These are phyloP conservation scores for Dipteronia dyeriana DNA, from an alignment of 345 rosid genomes.

Conservation along the genomic window DNA sequence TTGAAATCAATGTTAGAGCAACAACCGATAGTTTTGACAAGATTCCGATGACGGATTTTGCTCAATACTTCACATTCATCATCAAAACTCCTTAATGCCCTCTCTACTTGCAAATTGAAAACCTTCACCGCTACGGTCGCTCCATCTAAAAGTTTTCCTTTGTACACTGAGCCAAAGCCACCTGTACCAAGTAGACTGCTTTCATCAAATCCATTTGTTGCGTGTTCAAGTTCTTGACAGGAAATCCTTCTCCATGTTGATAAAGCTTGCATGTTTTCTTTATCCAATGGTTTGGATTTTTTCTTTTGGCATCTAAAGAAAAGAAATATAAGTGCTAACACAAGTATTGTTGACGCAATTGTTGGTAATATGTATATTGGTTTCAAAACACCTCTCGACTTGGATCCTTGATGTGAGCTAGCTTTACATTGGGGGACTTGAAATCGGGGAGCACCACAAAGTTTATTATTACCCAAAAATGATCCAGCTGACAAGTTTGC, in stretches of 20 bases:
- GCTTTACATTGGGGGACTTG: constrained; percentile 6
- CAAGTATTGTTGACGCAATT: not conserved
- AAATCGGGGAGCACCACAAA: not conserved
- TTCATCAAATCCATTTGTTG: constrained; percentile 1
- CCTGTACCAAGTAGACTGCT: not conserved
- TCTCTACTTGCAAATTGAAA: not conserved
- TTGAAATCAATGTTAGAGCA: not conserved
- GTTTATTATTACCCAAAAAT: constrained; percentile 6
- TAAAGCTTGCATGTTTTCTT: not conserved
- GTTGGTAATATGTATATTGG: constrained; percentile 8
- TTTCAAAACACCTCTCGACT: not conserved
- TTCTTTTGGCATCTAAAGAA: not conserved
- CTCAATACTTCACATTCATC: constrained; percentile 15
- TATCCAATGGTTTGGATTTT: not conserved
- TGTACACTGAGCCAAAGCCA: not conserved
- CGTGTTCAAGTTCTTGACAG: not conserved
- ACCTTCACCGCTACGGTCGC: not conserved
- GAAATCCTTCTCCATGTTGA: constrained; percentile 2
- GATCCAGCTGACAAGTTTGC: constrained; percentile 9
- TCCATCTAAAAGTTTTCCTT: not conserved
- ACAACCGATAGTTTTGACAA: not conserved
- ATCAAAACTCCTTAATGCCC: not conserved
- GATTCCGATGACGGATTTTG: constrained; percentile 2
- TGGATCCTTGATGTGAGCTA: not conserved
- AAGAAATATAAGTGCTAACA: not conserved